Conservation (phyloP, 2,329 filamentous ascomycete genomes). For the Pseudopyrenochaeta lycopersici region DNA sequence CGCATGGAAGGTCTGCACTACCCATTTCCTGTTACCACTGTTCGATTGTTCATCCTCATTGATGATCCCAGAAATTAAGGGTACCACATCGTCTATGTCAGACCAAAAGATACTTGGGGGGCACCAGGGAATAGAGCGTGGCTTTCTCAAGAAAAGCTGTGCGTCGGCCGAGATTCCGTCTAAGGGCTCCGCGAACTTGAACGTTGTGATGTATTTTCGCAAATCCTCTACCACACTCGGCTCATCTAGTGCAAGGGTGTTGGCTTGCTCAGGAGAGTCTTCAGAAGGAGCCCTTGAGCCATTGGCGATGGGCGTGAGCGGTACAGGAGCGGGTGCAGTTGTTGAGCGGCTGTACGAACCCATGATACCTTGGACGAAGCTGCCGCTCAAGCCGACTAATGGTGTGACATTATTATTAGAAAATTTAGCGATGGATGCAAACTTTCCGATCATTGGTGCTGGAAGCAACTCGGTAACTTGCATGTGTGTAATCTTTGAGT, state of each 20-base stretch:
- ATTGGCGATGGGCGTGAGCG: conserved; percentile 13
- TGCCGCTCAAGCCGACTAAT: conserved; percentile 28
- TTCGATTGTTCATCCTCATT: conserved; percentile 13
- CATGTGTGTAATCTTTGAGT: conserved; percentile 30
- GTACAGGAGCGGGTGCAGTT: conserved; percentile 17
- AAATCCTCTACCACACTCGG: conserved; percentile 30
- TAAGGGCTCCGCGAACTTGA: conserved; percentile 36
- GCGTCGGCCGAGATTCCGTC: conserved; percentile 39
- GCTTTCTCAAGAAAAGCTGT: conserved; percentile 35
- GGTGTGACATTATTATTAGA: conserved; percentile 35
- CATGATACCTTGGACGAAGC: conserved; percentile 23
- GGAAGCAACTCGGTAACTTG: conserved; percentile 36
- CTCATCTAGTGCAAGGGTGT: conserved; percentile 22
- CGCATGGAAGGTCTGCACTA: conserved; percentile 39
- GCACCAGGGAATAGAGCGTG: conserved; percentile 32
- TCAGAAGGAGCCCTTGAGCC: conserved; percentile 7
- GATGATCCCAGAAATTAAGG: conserved; percentile 31
- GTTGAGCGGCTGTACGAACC: conserved; percentile 11
- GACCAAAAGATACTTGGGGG: conserved; percentile 28
- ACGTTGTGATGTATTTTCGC: conserved; percentile 28
- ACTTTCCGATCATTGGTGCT: conserved; percentile 33
- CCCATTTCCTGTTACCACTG: conserved; percentile 20
- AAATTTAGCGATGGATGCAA: conserved; percentile 27
- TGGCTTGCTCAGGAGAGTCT: neutral
- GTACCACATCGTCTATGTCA: conserved; percentile 36